Percentiles rank a stretch among this genome's conserved stretches.
Conservation (phyloP, 345 rosid species). For the Angophora floribunda region DNA sequence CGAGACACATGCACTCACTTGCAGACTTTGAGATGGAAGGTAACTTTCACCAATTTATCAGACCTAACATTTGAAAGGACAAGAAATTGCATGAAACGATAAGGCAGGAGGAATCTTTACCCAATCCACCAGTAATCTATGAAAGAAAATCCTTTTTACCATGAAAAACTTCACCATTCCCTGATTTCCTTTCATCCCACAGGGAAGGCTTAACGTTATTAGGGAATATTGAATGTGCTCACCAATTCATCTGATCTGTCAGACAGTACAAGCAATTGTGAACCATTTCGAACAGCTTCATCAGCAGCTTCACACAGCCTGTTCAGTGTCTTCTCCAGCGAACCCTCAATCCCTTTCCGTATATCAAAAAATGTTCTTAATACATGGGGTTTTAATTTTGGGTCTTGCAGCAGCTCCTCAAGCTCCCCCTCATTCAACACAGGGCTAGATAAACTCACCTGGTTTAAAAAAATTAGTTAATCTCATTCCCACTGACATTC, state of each 20-base stretch:
- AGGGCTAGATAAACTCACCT: constrained; percentile 84
- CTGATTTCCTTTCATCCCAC: not conserved
- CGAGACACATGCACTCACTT: not conserved
- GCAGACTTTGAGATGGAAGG: not conserved
- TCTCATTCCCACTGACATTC: not conserved
- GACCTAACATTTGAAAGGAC: not conserved
- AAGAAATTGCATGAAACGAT: not conserved
- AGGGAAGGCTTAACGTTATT: not conserved
- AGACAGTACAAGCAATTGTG: constrained; percentile 87
- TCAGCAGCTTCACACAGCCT: constrained; percentile 93
- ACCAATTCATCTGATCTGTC: constrained; percentile 78
- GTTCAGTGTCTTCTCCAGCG: constrained; percentile 60
- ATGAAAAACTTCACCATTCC: not conserved
- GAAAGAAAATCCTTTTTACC: not conserved
- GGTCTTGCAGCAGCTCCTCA: constrained; percentile 69
- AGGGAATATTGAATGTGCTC: constrained; percentile 5
- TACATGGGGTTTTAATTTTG: constrained; percentile 52
- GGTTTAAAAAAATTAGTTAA: not conserved
- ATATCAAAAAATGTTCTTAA: constrained; percentile 80
- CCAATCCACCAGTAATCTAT: not conserved
- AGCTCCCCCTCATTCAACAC: constrained; percentile 87
- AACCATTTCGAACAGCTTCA: constrained; percentile 96
- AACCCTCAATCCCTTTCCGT: constrained; percentile 86
- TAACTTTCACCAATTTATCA: not conserved
- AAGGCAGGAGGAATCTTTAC: not conserved